Base-by-base conservation (phyloP, 2,329 filamentous ascomycete genomes). In the Fusarium sp. region DNA sequence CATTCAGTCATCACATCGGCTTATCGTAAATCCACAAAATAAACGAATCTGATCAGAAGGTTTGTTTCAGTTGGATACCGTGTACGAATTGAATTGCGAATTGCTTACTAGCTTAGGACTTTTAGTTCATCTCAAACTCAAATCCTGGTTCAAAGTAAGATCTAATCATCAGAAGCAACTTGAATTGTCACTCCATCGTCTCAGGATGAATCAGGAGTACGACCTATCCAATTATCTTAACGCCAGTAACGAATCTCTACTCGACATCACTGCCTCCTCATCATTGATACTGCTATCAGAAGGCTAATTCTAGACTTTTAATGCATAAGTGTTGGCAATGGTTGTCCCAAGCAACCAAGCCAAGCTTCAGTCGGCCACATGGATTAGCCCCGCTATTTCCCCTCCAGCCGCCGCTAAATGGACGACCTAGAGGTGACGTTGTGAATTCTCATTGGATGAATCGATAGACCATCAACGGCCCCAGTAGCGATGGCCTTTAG, bases 321-420 rank as follows among this genome's bases (percentile, higher is more conserved):
- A 37, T 28, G 29, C 23, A 48, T n/a, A 35, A 26, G 46, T 35
- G 44, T 13, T 46, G 52, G 46, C 47, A 37, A 52, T 39, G 37
- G 68, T 66, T 69, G 68, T 70, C 68, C 68, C 43, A 44, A 53
- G 68, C 68, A 70, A 70, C 68, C 53, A 31, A 28, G 43, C 49
- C 24, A 44, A 49, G 38, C 37, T 39, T 63, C 35, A 26, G 20
- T 12, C 41, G 42, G 38, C 41, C 48, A 63, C 54, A 46, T 50
- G 63, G 57, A 31, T 47, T 0, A 53, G 63, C 50, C 67, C 67
- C 68, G 56, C 63, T 70, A 24, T 68, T 46, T 47, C 63, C 63
- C 57, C 52, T 58, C 50, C 28, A 31, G 26, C 63, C 31, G 42
- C 54, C 67, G 63, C 68, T 68, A 70, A 61, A 28, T 3, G 31